Conservation (phyloP, 2,329 filamentous ascomycete genomes). For the Colletotrichum sp. region DNA sequence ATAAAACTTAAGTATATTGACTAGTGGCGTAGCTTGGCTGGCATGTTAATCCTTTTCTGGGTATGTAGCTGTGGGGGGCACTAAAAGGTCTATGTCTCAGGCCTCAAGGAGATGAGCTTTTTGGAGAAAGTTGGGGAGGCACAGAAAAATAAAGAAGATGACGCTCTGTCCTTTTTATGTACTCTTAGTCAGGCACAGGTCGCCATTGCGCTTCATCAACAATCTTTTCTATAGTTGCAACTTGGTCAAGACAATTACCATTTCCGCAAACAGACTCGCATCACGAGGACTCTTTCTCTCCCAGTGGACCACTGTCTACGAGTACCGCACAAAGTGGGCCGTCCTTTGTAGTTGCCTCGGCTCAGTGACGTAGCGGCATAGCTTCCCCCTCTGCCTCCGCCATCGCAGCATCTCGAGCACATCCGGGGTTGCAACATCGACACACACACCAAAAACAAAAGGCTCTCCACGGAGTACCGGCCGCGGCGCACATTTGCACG, state of each 20-base stretch:
- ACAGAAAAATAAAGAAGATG: background rate
- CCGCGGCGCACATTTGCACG: background rate
- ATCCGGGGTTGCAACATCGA: background rate
- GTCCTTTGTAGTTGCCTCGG: background rate
- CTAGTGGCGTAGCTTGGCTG: too few species aligned
- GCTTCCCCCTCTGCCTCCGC: background rate
- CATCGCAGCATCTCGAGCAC: background rate
- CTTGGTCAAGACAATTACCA: background rate
- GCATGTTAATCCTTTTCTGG: too few species aligned
- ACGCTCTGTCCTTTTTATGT: background rate
- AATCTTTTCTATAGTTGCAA: background rate
- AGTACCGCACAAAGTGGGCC: background rate
- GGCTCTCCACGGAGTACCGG: conserved; percentile 12
- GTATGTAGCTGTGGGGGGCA: too few species aligned
- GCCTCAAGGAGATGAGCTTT: background rate
- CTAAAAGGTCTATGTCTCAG: too few species aligned
- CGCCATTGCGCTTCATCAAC: background rate
- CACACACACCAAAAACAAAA: background rate
- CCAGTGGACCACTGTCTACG: background rate
- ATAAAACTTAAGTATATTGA: too few species aligned
- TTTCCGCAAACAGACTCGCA: background rate
- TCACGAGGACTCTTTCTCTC: background rate
- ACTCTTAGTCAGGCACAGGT: background rate
- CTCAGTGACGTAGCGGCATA: conserved; percentile 16
- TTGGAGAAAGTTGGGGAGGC: background rate